These are phyloP conservation scores for Hericium coralloides DNA, from an alignment of 768 basidiomycete genomes.

Conservation along the genomic window DNA sequence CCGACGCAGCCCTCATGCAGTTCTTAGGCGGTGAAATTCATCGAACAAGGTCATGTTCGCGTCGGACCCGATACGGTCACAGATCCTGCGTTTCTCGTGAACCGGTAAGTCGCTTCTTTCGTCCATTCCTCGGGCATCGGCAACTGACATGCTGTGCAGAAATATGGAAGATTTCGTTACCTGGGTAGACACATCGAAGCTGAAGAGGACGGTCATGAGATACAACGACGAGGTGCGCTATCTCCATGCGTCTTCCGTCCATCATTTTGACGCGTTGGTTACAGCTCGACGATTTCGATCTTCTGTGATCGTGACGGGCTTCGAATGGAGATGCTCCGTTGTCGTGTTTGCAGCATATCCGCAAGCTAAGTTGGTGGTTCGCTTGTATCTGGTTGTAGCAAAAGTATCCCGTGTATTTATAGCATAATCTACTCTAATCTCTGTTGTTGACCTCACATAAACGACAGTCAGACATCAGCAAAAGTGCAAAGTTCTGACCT, in stretches of 20 bases:
- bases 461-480: too few relatives aligned
- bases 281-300: slow-evolving; percentile 91
- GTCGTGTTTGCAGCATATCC: too few relatives aligned
- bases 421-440: neutral
- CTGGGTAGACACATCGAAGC: slow-evolving; percentile 96
- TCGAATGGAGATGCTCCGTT: neutral
- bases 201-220: slow-evolving; percentile 89
- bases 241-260: neutral
- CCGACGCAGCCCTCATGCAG: neutral
- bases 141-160: slow-evolving; percentile 30
- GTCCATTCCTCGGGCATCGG: neutral
- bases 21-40: slow-evolving; percentile 86
- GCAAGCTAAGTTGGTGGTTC: too few relatives aligned
- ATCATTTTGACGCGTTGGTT: slow-evolving; percentile 15
- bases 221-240: slow-evolving; percentile 88
- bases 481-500: too few relatives aligned
- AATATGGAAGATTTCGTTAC: slow-evolving; percentile 99
- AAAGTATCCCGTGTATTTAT: neutral
- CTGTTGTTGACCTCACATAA: too few relatives aligned
- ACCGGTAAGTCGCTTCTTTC: slow-evolving; percentile 41
- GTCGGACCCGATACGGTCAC: slow-evolving; percentile 94
- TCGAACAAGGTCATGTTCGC: slow-evolving; percentile 97
- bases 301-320: slow-evolving; percentile 39
- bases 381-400: neutral
- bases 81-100: slow-evolving; percentile 94